phyloP scores from a whole-genome alignment of 2,329 filamentous ascomycete genomes.

The Cryoendolithus antarcticus region DNA sequence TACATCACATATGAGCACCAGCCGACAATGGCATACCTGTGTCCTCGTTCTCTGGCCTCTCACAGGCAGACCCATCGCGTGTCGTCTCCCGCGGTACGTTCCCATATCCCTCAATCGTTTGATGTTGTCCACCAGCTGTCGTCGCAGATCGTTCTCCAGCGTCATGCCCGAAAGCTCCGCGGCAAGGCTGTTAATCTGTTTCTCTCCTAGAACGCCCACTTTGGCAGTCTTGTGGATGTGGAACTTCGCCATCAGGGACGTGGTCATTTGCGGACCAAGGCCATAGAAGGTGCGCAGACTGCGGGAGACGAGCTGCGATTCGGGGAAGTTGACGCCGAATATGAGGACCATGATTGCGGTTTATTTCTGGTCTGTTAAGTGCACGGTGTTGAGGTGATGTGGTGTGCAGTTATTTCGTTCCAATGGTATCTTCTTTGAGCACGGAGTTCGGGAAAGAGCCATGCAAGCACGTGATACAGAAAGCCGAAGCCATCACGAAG shows the following conservation, averaged over 20 bases:
- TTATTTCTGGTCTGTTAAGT: not conserved
- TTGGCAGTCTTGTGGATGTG: slow-evolving; percentile 75
- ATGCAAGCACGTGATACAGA: too few species aligned
- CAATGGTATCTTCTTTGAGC: too few species aligned
- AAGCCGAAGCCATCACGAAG: too few species aligned
- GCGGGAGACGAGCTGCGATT: slow-evolving; percentile 58
- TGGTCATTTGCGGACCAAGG: slow-evolving; percentile 57
- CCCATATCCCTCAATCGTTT: slow-evolving; percentile 79
- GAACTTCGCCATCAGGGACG: slow-evolving; percentile 73
- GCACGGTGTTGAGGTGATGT: not conserved
- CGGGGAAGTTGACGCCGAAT: slow-evolving; percentile 73
- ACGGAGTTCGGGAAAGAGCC: too few species aligned
- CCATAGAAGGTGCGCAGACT: slow-evolving; percentile 78
- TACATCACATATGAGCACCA: slow-evolving; percentile 3
- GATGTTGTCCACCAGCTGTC: slow-evolving; percentile 74
- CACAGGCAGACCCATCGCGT: slow-evolving; percentile 86
- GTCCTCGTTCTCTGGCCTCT: slow-evolving; percentile 79
- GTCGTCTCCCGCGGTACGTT: slow-evolving; percentile 73
- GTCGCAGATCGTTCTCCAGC: slow-evolving; percentile 77
- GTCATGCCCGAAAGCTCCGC: slow-evolving; percentile 83
- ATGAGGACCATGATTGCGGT: slow-evolving; percentile 45
- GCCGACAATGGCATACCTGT: slow-evolving; percentile 39
- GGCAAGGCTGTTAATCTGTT: slow-evolving; percentile 69
- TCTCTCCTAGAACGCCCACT: slow-evolving; percentile 60
- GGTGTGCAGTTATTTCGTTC: too few species aligned